A percentile compares a stretch with the other conserved stretches of the same genome.
Evolutionary conservation across 148 eudicot species (phyloP).

Genomic region (Amaranthus hypochondriacus): DNA sequence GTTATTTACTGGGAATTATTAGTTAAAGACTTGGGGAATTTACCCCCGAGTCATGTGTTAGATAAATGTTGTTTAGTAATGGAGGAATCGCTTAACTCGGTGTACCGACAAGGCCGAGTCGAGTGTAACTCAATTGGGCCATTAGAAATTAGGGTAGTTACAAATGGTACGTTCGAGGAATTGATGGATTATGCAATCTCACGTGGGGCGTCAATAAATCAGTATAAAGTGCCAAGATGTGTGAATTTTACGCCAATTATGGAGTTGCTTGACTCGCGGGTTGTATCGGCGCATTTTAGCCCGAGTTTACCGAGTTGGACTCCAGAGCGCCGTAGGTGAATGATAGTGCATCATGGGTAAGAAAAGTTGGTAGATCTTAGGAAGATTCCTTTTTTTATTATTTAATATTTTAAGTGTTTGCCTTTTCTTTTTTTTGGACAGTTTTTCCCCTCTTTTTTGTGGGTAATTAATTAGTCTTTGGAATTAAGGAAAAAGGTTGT

Average conservation of each 20-base stretch:
- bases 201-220: constrained; percentile 86
- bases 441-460: constrained; percentile 16
- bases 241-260: constrained; percentile 75
- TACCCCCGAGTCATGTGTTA: constrained; percentile 39
- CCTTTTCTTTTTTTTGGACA: constrained; percentile 20
- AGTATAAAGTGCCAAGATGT: constrained; percentile 80
- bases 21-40: constrained; percentile 39
- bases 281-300: constrained; percentile 68
- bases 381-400: not conserved
- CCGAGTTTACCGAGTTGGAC: constrained; percentile 59
- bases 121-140: constrained; percentile 74
- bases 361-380: constrained; percentile 10
- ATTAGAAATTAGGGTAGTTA: constrained; percentile 71
- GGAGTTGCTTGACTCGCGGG: constrained; percentile 79
- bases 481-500: constrained; percentile 11
- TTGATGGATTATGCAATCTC: constrained; percentile 88
- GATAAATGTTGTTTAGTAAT: constrained; percentile 56
- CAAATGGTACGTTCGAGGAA: constrained; percentile 71
- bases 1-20: constrained; percentile 70
- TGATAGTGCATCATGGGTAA: not conserved
- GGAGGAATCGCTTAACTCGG: constrained; percentile 81
- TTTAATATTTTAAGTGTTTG: constrained; percentile 10
- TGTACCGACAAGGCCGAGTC: constrained; percentile 78
- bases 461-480: constrained; percentile 12
- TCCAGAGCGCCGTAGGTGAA: constrained; percentile 58